These are phyloP conservation scores for Aspergillus novoparasiticus DNA, from an alignment of 2,329 filamentous ascomycete species.

Conservation along the genomic window DNA sequence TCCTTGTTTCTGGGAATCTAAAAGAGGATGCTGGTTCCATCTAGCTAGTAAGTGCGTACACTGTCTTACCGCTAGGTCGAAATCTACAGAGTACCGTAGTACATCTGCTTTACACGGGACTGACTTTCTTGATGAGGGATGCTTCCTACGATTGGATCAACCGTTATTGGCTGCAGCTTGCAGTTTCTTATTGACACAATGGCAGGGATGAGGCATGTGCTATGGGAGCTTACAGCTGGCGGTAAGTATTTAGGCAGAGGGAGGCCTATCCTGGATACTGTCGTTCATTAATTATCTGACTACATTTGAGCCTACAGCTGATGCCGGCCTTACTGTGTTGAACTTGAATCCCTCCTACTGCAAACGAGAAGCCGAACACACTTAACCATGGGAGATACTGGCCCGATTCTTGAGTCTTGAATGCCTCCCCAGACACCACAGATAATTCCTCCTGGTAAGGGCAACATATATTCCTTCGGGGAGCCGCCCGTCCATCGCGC, in stretches of 20 bases:
- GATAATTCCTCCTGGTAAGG: not conserved
- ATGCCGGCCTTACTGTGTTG: not conserved
- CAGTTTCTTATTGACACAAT: not conserved
- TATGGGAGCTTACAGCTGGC: not conserved
- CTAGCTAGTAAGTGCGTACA: not conserved
- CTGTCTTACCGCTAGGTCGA: not conserved
- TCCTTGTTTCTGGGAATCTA: too few relatives aligned
- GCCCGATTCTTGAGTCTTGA: not conserved
- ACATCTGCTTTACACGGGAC: too few relatives aligned
- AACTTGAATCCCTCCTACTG: not conserved
- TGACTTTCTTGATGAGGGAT: not conserved
- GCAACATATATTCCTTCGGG: not conserved
- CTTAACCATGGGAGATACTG: not conserved
- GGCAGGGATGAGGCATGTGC: not conserved
- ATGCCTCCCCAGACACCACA: not conserved
- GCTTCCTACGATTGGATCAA: not conserved
- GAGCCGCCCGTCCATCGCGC: not conserved
- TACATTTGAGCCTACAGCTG: not conserved
- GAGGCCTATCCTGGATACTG: not conserved
- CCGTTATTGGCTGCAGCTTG: not conserved
- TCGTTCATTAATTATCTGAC: not conserved
- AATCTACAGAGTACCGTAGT: not conserved
- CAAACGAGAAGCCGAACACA: not conserved
- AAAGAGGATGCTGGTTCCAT: too few relatives aligned
- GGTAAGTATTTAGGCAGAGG: not conserved